Conservation (phyloP, 352 stramenopile genomes). For the Globisporangium perplexum region DNA sequence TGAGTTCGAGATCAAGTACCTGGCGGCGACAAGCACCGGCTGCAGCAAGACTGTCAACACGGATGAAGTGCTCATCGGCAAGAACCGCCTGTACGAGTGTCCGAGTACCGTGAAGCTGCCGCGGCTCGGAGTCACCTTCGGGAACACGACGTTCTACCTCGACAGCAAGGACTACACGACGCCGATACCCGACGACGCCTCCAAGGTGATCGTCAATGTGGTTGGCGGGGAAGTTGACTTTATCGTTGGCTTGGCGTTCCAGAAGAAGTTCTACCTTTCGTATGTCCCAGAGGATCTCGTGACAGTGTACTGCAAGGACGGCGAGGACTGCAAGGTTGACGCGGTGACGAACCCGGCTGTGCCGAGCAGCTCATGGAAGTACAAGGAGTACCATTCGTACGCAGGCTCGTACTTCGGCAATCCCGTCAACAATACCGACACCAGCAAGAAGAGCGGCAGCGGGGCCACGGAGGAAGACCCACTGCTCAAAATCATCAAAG, state of each 20-base stretch:
- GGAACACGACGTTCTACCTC: constrained; percentile 3
- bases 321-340: neutral
- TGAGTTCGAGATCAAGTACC: neutral
- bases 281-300: neutral
- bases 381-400: no score
- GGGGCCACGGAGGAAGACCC: no score
- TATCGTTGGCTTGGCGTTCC: neutral
- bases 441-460: no score
- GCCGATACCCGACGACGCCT: neutral
- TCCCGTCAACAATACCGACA: no score
- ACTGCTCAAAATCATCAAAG: no score
- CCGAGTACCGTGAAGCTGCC: neutral
- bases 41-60: neutral
- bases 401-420: no score
- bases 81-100: neutral
- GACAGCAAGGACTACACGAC: neutral
- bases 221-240: no score
- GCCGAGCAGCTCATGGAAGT: no score
- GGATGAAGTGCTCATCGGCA: no score
- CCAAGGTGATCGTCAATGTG: neutral
- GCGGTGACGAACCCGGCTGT: neutral
- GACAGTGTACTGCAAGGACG: neutral
- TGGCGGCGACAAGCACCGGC: neutral
- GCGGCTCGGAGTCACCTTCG: constrained; percentile 4
- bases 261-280: neutral